Evolutionary conservation across 2,329 filamentous ascomycete species (phyloP).

Genomic region (Sordariomycetes sp.): DNA sequence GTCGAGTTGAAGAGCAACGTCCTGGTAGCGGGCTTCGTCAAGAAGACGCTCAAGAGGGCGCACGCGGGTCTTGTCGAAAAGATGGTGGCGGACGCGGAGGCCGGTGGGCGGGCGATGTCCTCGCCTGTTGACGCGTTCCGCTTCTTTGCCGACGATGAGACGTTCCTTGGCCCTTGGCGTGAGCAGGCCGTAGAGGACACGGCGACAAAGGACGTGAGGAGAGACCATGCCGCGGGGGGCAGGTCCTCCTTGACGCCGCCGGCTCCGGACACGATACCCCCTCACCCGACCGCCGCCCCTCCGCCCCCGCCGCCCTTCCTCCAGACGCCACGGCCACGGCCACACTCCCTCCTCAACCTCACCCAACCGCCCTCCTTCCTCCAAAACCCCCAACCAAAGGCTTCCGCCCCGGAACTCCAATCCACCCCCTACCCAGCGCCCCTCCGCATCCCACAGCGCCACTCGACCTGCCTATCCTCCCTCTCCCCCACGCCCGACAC

Average conservation of each 20-base stretch:
- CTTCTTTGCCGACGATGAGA: neutral
- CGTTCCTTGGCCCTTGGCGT: neutral
- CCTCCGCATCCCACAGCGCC: neutral
- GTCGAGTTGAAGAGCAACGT: constrained; percentile 70
- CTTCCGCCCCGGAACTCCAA: neutral
- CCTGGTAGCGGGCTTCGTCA: constrained; percentile 63
- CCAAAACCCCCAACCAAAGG: neutral
- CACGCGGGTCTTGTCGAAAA: constrained; percentile 50
- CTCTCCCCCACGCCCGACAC: neutral
- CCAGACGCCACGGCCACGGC: neutral
- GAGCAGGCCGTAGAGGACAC: neutral
- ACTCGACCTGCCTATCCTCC: neutral
- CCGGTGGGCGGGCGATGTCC: too few species aligned
- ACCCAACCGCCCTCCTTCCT: constrained; percentile 3
- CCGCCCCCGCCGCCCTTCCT: constrained; percentile 1
- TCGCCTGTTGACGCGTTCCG: neutral
- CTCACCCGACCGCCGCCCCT: neutral
- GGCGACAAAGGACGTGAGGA: neutral
- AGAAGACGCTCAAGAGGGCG: constrained; percentile 67
- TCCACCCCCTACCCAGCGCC: neutral
- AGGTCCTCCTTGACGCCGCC: neutral
- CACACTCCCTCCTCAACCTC: neutral
- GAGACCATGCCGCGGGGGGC: neutral
- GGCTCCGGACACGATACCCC: neutral
- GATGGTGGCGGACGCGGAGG: neutral